Evolutionary conservation across 176 grass and related monocot species (phyloP), one percentile per base, ranked within the genome.

Genomic region (Tillandsia leiboldiana): DNA sequence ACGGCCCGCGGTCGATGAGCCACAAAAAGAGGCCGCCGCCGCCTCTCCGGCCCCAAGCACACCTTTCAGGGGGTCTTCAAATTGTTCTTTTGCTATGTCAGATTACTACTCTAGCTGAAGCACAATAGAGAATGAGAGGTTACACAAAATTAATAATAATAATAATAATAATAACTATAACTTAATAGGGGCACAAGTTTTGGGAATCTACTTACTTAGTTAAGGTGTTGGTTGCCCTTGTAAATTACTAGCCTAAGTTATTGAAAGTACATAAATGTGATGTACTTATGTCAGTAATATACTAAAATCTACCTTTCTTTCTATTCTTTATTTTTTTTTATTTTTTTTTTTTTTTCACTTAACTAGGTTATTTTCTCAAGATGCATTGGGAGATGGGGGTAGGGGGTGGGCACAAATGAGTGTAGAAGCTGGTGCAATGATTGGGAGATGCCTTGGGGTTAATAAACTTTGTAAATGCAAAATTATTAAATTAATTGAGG

Each of bases 81-180:
- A 77, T 74, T 92, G 86, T 73, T 90, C 93, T 6, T 97, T 97
- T 50, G 93, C 84, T 65, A 83, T 97, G 93, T 92, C 86, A 11
- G 84, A 99, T 58, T 90, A 90, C 72, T 90, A 90, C 72, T 99
- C 93, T 0, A 70, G 77, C 72, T 96, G 73, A 74, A 72, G 69
- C 50, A 8, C 52, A 71, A 81, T 72, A 64, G 76, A 54, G 48
- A 42, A 22, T 68, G 5, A 57, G 33, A 42, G 29, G 33, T 42
- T 6, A 42, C 5, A 42, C 3, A 42, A 42, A 42, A 42, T 42
- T 42, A 42, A 42, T 42, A 33, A 5, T 33, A 42, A 42, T 42
- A 5, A 7, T 42, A 42, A 42, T 24, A 42, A 42, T 42, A 42
- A 42, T 42, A 42, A 42, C 33, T 1, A 6, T 42, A 42, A 28